These are phyloP conservation scores for Fallopia convolvulus DNA, from an alignment of 148 eudicot species.

Conservation along the genomic window DNA sequence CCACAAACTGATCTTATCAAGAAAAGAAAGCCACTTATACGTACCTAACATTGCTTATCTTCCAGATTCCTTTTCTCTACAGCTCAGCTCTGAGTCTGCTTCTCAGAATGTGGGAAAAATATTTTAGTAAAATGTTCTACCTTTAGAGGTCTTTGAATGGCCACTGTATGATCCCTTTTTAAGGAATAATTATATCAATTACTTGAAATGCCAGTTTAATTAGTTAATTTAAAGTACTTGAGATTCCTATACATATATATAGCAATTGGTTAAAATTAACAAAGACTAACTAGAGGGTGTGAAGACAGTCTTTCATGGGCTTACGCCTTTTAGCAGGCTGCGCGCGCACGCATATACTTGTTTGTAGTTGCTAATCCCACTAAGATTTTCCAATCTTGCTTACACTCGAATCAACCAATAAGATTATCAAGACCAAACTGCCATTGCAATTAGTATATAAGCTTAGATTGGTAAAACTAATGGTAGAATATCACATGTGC, in stretches of 20 bases:
- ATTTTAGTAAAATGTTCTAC: neutral
- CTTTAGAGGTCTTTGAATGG: neutral
- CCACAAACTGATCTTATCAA: neutral
- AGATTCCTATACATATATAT: neutral
- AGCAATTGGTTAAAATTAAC: neutral
- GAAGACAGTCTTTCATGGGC: neutral
- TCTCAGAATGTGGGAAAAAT: too few species aligned
- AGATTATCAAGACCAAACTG: neutral
- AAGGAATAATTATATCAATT: neutral
- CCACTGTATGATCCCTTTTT: neutral
- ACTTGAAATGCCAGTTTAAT: too few species aligned
- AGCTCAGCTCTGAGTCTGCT: too few species aligned
- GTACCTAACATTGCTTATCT: neutral
- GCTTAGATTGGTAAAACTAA: too few species aligned
- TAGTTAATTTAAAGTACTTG: too few species aligned
- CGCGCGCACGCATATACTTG: neutral
- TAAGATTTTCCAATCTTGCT: neutral
- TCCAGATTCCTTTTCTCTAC: neutral
- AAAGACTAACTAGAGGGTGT: neutral
- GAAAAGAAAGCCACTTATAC: too few species aligned
- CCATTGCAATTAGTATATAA: neutral
- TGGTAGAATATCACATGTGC: too few species aligned
- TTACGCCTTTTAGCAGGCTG: neutral
- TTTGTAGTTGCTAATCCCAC: neutral
- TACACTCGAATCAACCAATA: neutral